Conservation (phyloP, 2,329 filamentous ascomycete species). For the Talaromyces sp. region DNA sequence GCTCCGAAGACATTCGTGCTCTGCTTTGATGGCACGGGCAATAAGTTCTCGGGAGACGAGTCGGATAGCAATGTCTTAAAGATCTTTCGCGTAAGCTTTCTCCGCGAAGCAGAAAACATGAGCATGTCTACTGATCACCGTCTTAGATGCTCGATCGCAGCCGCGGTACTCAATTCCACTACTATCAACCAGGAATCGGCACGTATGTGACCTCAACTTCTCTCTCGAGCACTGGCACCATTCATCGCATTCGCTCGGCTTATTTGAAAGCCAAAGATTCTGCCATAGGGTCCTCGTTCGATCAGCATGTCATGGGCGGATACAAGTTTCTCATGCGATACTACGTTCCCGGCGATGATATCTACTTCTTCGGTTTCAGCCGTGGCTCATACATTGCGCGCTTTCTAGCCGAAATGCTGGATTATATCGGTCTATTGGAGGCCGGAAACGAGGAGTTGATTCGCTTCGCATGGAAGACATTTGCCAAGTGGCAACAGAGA, state of each 20-base stretch:
- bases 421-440: conserved; percentile 74
- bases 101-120: neutral
- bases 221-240: conserved; percentile 34
- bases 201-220: conserved; percentile 44
- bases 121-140: neutral
- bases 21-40: conserved; percentile 48
- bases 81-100: conserved; percentile 42
- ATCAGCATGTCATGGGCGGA: conserved; percentile 77
- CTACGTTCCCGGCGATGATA: conserved; percentile 59
- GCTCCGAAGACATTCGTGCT: conserved; percentile 41
- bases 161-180: conserved; percentile 42
- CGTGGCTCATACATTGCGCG: conserved; percentile 71
- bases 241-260: conserved; percentile 55
- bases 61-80: conserved; percentile 50
- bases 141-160: conserved; percentile 42
- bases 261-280: conserved; percentile 58
- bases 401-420: conserved; percentile 79
- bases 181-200: conserved; percentile 47
- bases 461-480: conserved; percentile 71
- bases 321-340: conserved; percentile 78
- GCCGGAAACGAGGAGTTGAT: conserved; percentile 85
- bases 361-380: conserved; percentile 73
- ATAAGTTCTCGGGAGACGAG: conserved; percentile 45
- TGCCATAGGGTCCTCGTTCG: conserved; percentile 76
- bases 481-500: conserved; percentile 44